phyloP scores from a whole-genome alignment of 352 stramenopile genomes.

The Phytophthora pseudosyringae region DNA sequence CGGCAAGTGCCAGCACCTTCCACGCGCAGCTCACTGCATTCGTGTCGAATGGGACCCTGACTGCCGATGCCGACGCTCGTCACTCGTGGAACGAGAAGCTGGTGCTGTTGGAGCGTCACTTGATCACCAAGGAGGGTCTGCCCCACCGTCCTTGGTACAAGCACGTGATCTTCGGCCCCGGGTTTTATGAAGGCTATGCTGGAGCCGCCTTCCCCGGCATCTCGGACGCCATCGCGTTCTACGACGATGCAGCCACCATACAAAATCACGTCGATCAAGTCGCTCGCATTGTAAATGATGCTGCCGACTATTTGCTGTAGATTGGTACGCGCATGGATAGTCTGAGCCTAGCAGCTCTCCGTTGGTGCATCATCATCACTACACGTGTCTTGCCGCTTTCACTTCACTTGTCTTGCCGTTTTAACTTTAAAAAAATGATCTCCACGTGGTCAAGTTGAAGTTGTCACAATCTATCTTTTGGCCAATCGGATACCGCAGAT shows the following conservation, averaged over 20 bases:
- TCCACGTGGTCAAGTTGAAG: background rate
- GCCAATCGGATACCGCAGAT: background rate
- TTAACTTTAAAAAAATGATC: too few relatives aligned
- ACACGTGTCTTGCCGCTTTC: too few relatives aligned
- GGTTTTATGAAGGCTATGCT: too few relatives aligned
- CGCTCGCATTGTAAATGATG: conserved; percentile 20
- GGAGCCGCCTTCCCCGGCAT: conserved; percentile 43
- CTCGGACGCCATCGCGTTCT: conserved; percentile 34
- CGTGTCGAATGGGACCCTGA: conserved; percentile 32
- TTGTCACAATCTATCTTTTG: conserved; percentile 4
- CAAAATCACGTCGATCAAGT: conserved; percentile 35
- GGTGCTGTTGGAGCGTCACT: conserved; percentile 42
- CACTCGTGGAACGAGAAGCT: conserved; percentile 45
- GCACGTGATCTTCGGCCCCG: too few relatives aligned
- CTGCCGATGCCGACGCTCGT: conserved; percentile 15
- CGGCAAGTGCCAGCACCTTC: conserved; percentile 22
- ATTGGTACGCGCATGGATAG: background rate
- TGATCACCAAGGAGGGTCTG: conserved; percentile 36
- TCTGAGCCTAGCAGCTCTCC: too few relatives aligned
- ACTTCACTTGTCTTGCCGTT: too few relatives aligned
- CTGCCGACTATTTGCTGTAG: conserved; percentile 29
- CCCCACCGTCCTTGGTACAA: too few relatives aligned
- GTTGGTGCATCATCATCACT: too few relatives aligned
- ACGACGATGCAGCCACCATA: conserved; percentile 21
- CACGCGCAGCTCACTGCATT: conserved; percentile 26